Evolutionary conservation across 768 basidiomycete species (phyloP), one percentile per base, ranked within the genome.

Genomic region (Lentinula sp.): DNA sequence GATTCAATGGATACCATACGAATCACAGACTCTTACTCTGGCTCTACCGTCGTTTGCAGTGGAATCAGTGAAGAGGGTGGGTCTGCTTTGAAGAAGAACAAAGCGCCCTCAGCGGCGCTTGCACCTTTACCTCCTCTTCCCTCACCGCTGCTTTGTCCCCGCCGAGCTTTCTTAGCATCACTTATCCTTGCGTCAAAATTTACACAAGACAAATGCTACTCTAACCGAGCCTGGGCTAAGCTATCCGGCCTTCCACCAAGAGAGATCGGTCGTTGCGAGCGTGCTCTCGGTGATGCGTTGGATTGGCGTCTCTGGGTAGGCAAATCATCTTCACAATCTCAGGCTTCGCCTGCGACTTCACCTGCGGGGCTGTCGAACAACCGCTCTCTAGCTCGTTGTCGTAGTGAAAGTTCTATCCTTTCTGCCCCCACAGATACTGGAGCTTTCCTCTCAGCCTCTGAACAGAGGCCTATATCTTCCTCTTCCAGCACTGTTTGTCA

Each of bases 261-360:
- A 45, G 95, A 98, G 76, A 90, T 98, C 56, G 87, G 91, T 42
- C 83, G 86, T 16, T 95, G 93, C 69, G 95, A 98, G 73, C 85
- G 91, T 23, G 91, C 90, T 0, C 83, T 98, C 45, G 91, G 93
- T 23, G 85, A 87, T 69, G 87, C 92, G 8, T 82, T 96, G 18
- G 87, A 87, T 62, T 96, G 92, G 91, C 83, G 91, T n/a, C 84
- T 95, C 23, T 95, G 93, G 92, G 91, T 95, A 43, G 92, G 92
- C 60, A 93, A 93, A 73, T 74, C 78, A 57, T 69, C 70, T 68
- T 69, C 50, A 67, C 68, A 73, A 60, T 67, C 80, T 50, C 57
- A 62, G 64, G 59, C 66, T 18, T 43, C 65, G 13, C 43, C 62
- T 13, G 52, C 70, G 13, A 49, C 70, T 18, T 49, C 68, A 37